Evolutionary conservation across 768 basidiomycete species (phyloP).

Genomic region (Lactifluus volemus): DNA sequence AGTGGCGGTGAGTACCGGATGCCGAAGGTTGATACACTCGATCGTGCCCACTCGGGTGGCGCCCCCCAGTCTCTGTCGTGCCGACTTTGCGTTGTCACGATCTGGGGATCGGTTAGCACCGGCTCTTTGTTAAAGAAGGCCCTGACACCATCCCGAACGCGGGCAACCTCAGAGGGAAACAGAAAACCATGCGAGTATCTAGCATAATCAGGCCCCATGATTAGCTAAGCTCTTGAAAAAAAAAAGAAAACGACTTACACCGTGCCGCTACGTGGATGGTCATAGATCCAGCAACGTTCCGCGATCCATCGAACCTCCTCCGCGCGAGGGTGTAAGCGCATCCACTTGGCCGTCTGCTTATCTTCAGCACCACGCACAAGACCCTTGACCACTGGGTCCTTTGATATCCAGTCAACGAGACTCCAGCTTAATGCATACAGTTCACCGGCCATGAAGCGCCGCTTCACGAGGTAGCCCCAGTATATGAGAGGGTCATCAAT

Average conservation of each 20-base stretch:
- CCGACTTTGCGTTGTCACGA: conserved; percentile 22
- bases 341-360: conserved; percentile 90
- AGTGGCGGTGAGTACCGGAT: conserved; percentile 63
- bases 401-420: conserved; percentile 81
- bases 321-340: conserved; percentile 74
- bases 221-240: not conserved
- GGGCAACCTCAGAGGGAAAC: conserved; percentile 79
- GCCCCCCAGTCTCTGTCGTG: conserved; percentile 26
- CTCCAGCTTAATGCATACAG: conserved; percentile 85
- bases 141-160: conserved; percentile 51
- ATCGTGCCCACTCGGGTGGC: conserved; percentile 63
- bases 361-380: conserved; percentile 82
- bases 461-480: conserved; percentile 88
- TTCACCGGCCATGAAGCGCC: conserved; percentile 93
- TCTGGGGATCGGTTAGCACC: conserved; percentile 14
- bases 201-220: not conserved
- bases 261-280: conserved; percentile 90
- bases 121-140: conserved; percentile 41
- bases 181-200: conserved; percentile 94
- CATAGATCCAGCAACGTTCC: conserved; percentile 96
- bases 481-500: conserved; percentile 64
- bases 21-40: conserved; percentile 82
- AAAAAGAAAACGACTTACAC: conserved; percentile 47
- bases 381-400: conserved; percentile 55
- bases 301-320: conserved; percentile 79